Evolutionary conservation across 2,329 filamentous ascomycete genomes (phyloP).

Genomic region (Didymella lethalis): DNA sequence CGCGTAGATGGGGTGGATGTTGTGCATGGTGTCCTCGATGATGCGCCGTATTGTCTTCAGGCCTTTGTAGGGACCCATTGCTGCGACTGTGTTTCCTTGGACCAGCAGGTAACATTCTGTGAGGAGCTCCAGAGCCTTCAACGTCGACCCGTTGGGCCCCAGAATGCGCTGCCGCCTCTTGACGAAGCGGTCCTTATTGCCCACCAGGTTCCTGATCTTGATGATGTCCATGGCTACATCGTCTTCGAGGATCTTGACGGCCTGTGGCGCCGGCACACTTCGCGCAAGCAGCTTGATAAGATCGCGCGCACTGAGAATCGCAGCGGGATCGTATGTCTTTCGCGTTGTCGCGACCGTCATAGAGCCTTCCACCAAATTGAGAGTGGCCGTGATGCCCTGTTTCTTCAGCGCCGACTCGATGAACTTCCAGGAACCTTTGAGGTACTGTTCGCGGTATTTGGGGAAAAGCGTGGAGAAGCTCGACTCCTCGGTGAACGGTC

Average conservation of each 20-base stretch:
- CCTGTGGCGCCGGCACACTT: slow-evolving; percentile 85
- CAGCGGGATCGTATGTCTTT: slow-evolving; percentile 89
- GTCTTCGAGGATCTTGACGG: slow-evolving; percentile 92
- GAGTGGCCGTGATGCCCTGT: slow-evolving; percentile 84
- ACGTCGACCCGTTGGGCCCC: slow-evolving; percentile 86
- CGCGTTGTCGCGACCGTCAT: slow-evolving; percentile 97
- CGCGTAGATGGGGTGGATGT: slow-evolving; percentile 88
- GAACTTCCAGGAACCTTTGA: slow-evolving; percentile 91
- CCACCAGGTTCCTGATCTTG: slow-evolving; percentile 88
- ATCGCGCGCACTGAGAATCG: slow-evolving; percentile 92
- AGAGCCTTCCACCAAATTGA: slow-evolving; percentile 93
- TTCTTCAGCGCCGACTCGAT: slow-evolving; percentile 89
- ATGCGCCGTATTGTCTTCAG: slow-evolving; percentile 87
- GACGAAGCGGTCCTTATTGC: slow-evolving; percentile 94
- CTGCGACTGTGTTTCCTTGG: slow-evolving; percentile 92
- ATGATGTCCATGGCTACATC: slow-evolving; percentile 92
- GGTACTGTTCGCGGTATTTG: slow-evolving; percentile 93
- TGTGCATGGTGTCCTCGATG: slow-evolving; percentile 95
- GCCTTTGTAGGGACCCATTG: slow-evolving; percentile 89
- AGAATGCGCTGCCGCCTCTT: slow-evolving; percentile 93
- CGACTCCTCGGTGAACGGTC: slow-evolving; percentile 91
- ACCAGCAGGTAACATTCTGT: slow-evolving; percentile 90
- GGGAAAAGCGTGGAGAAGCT: slow-evolving; percentile 88
- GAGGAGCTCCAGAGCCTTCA: slow-evolving; percentile 92
- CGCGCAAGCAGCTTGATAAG: slow-evolving; percentile 91